phyloP scores from a whole-genome alignment of 2,329 filamentous ascomycete genomes.

The Colletotrichum musae region DNA sequence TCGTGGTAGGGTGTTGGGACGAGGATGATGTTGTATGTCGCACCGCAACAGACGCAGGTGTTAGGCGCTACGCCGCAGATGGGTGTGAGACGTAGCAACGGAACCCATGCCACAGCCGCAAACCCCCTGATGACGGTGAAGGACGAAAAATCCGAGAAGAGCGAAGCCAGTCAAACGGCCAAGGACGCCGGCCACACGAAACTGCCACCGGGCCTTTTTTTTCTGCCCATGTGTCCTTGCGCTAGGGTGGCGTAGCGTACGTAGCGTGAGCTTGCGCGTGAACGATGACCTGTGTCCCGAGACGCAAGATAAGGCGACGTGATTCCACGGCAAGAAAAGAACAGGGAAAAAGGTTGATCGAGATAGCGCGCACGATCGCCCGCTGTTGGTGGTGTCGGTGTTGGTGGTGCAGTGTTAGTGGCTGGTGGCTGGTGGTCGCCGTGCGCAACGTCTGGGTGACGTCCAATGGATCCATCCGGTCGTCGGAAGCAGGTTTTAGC shows the following conservation, averaged over 20 bases:
- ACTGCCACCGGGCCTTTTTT: conserved; percentile 17
- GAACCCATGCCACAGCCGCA: conserved; percentile 12
- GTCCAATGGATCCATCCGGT: conserved; percentile 3
- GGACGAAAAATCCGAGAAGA: conserved; percentile 21
- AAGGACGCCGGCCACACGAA: conserved; percentile 34
- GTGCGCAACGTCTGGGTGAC: conserved; percentile 38
- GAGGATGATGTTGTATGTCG: not conserved
- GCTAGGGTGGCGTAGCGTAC: conserved; percentile 11
- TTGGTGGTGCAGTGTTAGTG: no score
- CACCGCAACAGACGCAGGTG: conserved; percentile 10
- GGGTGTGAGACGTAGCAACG: conserved; percentile 2
- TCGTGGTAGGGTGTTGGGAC: not conserved
- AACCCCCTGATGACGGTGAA: conserved; percentile 6
- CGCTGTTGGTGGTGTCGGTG: not conserved
- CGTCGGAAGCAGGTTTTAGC: conserved; percentile 14
- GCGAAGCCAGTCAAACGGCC: conserved; percentile 32
- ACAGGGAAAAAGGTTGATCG: conserved; percentile 5
- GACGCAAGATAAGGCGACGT: no score
- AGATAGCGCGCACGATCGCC: conserved; percentile 28
- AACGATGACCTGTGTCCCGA: no score
- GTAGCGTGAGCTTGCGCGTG: no score
- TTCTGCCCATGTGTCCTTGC: conserved; percentile 1
- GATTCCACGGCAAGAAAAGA: not conserved
- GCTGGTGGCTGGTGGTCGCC: conserved; percentile 31
- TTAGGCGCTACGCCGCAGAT: conserved; percentile 15